phyloP scores from a whole-genome alignment of 768 basidiomycete species.

The Psilocybe sp. region DNA sequence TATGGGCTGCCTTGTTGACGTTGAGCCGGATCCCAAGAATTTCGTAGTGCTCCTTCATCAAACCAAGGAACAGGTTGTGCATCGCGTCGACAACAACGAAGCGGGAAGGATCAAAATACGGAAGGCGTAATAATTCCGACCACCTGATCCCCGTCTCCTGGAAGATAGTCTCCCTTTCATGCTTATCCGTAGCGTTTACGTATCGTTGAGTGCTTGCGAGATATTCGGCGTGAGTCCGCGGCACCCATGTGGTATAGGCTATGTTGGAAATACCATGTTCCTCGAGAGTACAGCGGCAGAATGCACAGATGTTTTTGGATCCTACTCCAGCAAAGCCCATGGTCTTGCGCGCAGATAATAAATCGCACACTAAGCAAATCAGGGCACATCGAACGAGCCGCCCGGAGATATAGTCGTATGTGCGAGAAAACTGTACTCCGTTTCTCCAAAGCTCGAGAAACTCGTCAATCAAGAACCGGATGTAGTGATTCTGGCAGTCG shows the following conservation, averaged over 20 bases:
- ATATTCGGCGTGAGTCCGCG: too few relatives aligned
- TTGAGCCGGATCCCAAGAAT: not conserved
- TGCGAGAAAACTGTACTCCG: not conserved
- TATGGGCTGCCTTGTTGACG: not conserved
- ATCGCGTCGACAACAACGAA: slow-evolving; percentile 5
- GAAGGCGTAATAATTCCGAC: slow-evolving; percentile 28
- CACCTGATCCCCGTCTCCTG: slow-evolving; percentile 12
- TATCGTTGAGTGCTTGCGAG: too few relatives aligned
- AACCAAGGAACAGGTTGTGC: slow-evolving; percentile 4
- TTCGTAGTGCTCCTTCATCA: slow-evolving; percentile 12
- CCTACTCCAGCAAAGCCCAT: slow-evolving; percentile 10
- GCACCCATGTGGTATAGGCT: too few relatives aligned
- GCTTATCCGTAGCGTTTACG: too few relatives aligned
- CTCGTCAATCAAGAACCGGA: not conserved
- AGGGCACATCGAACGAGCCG: slow-evolving; percentile 21
- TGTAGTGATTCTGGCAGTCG: not conserved
- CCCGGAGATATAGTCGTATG: slow-evolving; percentile 10
- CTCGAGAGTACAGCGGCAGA: too few relatives aligned
- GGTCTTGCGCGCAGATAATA: slow-evolving; percentile 27
- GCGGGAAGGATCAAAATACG: slow-evolving; percentile 33
- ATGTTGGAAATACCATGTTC: too few relatives aligned
- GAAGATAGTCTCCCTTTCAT: not conserved
- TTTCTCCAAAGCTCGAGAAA: not conserved
- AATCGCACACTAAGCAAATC: slow-evolving; percentile 28
- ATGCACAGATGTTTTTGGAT: not conserved